Evolutionary conservation across 257 asterid species (phyloP).

Genomic region (Nicotiana tomentosiformis): DNA sequence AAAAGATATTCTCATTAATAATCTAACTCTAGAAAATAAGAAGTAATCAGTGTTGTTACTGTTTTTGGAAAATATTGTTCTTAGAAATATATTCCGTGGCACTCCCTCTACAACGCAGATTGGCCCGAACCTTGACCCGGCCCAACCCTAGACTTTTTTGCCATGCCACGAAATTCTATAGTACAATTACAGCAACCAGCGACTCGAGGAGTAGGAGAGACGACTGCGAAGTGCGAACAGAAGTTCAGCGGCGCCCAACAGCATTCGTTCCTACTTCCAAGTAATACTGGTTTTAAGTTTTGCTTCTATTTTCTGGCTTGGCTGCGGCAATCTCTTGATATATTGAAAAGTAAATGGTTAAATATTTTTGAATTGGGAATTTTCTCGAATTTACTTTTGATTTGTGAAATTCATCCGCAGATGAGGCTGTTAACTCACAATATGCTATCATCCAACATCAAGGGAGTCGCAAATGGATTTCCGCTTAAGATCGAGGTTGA

Average conservation of each 20-base stretch:
- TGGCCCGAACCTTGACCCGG: not conserved
- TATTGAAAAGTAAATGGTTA: not conserved
- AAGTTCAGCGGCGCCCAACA: not conserved
- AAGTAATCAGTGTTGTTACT: too few relatives aligned
- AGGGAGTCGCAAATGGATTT: slow-evolving; percentile 71
- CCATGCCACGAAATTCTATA: not conserved
- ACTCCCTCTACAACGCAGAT: too few relatives aligned
- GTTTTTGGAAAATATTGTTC: too few relatives aligned
- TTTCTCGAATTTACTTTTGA: not conserved
- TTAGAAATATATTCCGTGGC: too few relatives aligned
- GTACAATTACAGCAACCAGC: not conserved
- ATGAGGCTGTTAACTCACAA: slow-evolving; percentile 92
- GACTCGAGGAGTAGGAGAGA: not conserved
- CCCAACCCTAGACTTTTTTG: slow-evolving; percentile 6
- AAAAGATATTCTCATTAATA: too few relatives aligned
- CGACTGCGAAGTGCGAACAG: not conserved
- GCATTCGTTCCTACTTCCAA: not conserved
- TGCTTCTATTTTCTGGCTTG: not conserved
- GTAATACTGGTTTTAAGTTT: not conserved
- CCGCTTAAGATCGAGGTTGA: slow-evolving; percentile 61
- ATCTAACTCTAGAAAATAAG: too few relatives aligned
- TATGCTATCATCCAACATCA: slow-evolving; percentile 83
- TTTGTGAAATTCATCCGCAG: not conserved
- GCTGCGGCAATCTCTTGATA: not conserved
- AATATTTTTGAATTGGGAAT: not conserved